Conservation (phyloP, 2,329 filamentous ascomycete genomes). For the Aspergillus hiratsukae region DNA sequence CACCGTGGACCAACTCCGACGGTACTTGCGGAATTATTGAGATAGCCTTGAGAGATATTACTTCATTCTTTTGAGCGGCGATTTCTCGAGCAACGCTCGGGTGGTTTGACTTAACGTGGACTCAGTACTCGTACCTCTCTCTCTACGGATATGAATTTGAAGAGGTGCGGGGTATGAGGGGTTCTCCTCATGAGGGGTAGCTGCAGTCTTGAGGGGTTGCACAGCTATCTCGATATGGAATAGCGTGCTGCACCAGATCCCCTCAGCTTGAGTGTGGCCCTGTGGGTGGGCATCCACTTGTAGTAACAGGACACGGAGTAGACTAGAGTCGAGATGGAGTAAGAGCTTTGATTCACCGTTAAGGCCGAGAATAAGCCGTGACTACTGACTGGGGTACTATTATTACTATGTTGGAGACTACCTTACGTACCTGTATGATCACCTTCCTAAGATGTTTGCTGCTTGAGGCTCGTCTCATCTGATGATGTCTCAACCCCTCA, state of each 20-base stretch:
- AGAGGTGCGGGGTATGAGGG: not conserved
- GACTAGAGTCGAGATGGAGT: no score
- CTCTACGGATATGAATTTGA: no score
- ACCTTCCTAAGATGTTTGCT: not conserved
- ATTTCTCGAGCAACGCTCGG: not conserved
- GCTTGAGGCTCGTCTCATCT: not conserved
- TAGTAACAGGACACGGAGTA: no score
- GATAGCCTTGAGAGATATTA: not conserved
- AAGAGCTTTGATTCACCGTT: no score
- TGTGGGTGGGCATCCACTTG: not conserved
- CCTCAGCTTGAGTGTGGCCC: not conserved
- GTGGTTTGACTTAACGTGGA: constrained; percentile 2
- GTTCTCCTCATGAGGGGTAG: constrained; percentile 16
- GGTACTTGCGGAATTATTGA: not conserved
- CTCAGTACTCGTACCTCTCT: not conserved
- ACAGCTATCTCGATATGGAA: constrained; percentile 3
- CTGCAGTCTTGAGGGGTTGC: no score
- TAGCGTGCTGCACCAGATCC: not conserved
- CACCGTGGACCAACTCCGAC: not conserved
- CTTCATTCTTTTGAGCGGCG: not conserved
- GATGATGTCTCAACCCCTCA: not conserved
- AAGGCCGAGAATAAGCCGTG: no score
- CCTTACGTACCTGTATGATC: no score
- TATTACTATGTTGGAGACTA: no score
- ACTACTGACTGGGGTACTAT: no score